phyloP scores from a whole-genome alignment of 176 grass and related monocot species.

The Aegilops speltoides region DNA sequence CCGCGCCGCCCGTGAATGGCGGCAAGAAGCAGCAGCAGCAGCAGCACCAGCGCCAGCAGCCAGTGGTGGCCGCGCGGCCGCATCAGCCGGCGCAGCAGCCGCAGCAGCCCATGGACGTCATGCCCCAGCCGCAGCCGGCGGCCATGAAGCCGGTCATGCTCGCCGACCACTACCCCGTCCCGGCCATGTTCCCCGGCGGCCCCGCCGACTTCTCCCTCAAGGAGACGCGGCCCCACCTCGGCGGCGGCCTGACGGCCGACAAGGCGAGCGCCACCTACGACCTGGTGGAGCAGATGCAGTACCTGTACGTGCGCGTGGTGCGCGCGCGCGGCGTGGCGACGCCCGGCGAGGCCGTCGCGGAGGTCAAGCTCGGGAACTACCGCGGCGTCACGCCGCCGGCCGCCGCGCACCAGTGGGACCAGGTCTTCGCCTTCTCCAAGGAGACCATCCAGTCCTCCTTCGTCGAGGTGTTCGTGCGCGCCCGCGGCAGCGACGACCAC shows the following conservation, averaged over 20 bases:
- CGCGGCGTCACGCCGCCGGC: slow-evolving; percentile 59
- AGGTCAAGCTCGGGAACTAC: slow-evolving; percentile 97
- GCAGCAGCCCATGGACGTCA: slow-evolving; percentile 31
- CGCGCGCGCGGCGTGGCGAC: slow-evolving; percentile 55
- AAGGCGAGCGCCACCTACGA: slow-evolving; percentile 85
- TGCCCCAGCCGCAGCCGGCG: slow-evolving; percentile 4
- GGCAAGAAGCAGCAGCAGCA: slow-evolving; percentile 35
- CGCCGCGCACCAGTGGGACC: slow-evolving; percentile 59
- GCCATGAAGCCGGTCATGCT: slow-evolving; percentile 47
- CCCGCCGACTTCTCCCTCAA: slow-evolving; percentile 66
- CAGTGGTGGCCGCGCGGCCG: slow-evolving; percentile 31
- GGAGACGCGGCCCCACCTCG: slow-evolving; percentile 76
- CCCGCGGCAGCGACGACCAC: slow-evolving; percentile 68
- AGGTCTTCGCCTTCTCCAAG: slow-evolving; percentile 90
- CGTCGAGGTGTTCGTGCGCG: slow-evolving; percentile 68
- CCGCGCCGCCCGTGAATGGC: neutral
- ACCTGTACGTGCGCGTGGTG: slow-evolving; percentile 88
- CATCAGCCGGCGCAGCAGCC: slow-evolving; percentile 33
- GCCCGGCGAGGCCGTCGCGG: slow-evolving; percentile 55
- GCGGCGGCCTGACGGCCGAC: slow-evolving; percentile 45
- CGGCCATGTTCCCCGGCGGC: slow-evolving; percentile 34
- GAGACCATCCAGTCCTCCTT: slow-evolving; percentile 84
- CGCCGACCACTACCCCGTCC: slow-evolving; percentile 53
- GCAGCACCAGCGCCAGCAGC: slow-evolving; percentile 32
- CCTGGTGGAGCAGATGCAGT: slow-evolving; percentile 91